Base-by-base conservation (phyloP, 2,329 filamentous ascomycete genomes). In the Eurotiales sp. region DNA sequence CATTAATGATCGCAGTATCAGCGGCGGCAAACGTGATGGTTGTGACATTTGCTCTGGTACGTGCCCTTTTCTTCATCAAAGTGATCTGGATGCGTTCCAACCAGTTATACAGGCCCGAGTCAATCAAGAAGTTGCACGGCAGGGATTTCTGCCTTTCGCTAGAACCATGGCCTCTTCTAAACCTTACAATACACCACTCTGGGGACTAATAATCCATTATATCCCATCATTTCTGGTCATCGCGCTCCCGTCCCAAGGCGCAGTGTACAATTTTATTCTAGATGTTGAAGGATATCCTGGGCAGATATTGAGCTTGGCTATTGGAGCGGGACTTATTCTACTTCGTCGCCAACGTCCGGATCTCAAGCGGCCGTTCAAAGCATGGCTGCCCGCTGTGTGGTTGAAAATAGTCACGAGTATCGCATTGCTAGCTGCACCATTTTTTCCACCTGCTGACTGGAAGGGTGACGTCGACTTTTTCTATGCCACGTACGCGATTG, bases 1-100 rank as follows among this genome's bases (percentile, higher is more conserved):
- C 84, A 0, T 64, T 87, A 8, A 79, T 82, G 0, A 83, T 89
- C 29, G 85, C 85, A 0, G 68, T 87, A 21, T 87, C 83, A 1
- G 84, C 84, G 0, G 79, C 77, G 2, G 86, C 85, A 0, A 89
- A 89, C 61, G 85, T 89, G 12, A 84, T 89, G 78, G 84, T 87
- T 0, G 84, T 86, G 2, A 82, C 83, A 0, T 89, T 88, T 63
- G 77, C 83, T 1, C 66, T 85, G 65, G 85, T 86, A 72, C 59
- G 77, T 66, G 22, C 27, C 4, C 14, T 23, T 15, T 32, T 15
- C 7, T 14, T 10, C n/a, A 4, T 25, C 40, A 42, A 27, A n/a
- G n/a, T 10, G 7, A n/a, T 14, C 2, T 15, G 22, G 11, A 3
- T 19, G 17, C 5, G 17, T 34, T 4, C 37, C 47, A 5, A 52